These are phyloP conservation scores for Tephrocybe sp. DNA, from an alignment of 768 basidiomycete genomes.

Conservation along the genomic window DNA sequence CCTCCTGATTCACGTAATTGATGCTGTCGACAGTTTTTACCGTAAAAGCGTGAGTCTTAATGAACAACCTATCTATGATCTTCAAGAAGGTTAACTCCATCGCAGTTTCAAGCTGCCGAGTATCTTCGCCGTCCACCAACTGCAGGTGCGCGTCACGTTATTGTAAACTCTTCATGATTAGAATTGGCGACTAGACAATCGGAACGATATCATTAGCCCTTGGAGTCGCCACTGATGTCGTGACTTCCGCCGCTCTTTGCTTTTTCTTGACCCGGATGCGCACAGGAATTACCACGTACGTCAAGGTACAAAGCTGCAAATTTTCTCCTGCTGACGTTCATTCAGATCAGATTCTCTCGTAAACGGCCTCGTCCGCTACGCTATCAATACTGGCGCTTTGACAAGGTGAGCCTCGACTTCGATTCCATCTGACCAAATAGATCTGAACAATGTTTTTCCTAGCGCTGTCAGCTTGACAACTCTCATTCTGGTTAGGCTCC, in stretches of 20 bases:
- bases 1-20: background rate
- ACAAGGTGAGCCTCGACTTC: conserved; percentile 44
- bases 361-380: conserved; percentile 55
- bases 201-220: conserved; percentile 53
- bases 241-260: conserved; percentile 58
- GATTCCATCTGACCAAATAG: background rate
- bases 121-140: conserved; percentile 38
- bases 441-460: background rate
- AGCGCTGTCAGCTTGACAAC: conserved; percentile 50
- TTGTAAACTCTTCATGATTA: background rate
- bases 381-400: conserved; percentile 65
- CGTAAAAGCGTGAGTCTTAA: conserved; percentile 42
- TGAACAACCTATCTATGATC: background rate
- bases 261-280: conserved; percentile 59
- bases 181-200: conserved; percentile 34
- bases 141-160: conserved; percentile 40
- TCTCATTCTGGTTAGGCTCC: conserved; percentile 49
- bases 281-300: conserved; percentile 51
- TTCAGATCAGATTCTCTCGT: conserved; percentile 61
- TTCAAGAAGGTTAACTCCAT: background rate
- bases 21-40: conserved; percentile 33
- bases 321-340: background rate
- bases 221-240: conserved; percentile 56
- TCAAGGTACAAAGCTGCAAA: conserved; percentile 3
- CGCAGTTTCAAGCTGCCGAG: conserved; percentile 41